These are phyloP conservation scores for Aureobasidium sp. DNA, from an alignment of 2,329 filamentous ascomycete species.

Conservation along the genomic window DNA sequence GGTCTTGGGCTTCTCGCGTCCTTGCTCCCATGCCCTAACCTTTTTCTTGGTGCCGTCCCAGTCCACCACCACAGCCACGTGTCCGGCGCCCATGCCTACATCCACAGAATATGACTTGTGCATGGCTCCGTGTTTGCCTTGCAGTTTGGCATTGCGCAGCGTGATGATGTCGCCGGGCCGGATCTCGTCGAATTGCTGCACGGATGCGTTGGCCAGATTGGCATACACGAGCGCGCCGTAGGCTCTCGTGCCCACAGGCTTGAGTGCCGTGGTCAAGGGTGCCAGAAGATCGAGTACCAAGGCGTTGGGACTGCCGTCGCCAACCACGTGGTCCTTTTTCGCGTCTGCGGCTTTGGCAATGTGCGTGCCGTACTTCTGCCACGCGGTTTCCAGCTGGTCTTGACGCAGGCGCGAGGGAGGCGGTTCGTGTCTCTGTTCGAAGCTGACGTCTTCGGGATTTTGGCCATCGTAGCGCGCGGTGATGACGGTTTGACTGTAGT, in stretches of 20 bases:
- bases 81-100: constrained; percentile 66
- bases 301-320: constrained; percentile 72
- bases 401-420: constrained; percentile 78
- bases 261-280: constrained; percentile 65
- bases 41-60: constrained; percentile 99
- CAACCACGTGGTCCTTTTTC: constrained; percentile 74
- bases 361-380: constrained; percentile 70
- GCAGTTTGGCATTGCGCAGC: constrained; percentile 87
- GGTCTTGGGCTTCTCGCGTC: constrained; percentile 85
- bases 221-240: constrained; percentile 91
- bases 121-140: constrained; percentile 91
- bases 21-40: constrained; percentile 91
- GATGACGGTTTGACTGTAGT: constrained; percentile 92
- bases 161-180: constrained; percentile 86
- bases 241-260: constrained; percentile 77
- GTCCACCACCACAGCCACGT: constrained; percentile 85
- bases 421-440: constrained; percentile 81
- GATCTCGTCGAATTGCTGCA: constrained; percentile 86
- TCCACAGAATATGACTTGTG: constrained; percentile 88
- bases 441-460: constrained; percentile 61
- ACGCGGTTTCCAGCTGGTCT: constrained; percentile 84
- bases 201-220: constrained; percentile 90
- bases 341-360: constrained; percentile 64
- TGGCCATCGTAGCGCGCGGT: constrained; percentile 71
- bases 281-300: constrained; percentile 71